phyloP scores from a whole-genome alignment of 768 basidiomycete genomes.

The Leccinum ochraceum region DNA sequence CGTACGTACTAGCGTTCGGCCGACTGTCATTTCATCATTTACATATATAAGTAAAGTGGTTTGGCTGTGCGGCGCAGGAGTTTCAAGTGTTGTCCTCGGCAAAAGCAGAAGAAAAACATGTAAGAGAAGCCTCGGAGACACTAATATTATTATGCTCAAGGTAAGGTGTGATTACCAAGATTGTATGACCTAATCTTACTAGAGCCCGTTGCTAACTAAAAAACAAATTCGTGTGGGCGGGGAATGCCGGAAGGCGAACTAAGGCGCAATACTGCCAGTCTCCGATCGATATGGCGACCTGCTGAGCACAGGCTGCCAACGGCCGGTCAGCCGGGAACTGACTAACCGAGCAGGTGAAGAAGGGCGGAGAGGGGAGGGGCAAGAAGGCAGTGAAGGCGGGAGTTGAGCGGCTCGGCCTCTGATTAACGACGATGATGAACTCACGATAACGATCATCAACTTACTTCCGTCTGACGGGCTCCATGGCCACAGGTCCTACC shows the following conservation, averaged over 20 bases:
- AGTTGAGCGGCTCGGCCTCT: neutral
- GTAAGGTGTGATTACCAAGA: neutral
- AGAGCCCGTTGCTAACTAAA: neutral
- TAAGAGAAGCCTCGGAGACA: neutral
- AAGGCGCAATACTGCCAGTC: neutral
- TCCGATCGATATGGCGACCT: neutral
- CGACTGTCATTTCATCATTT: neutral
- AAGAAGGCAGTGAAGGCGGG: neutral
- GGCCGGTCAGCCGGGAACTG: neutral
- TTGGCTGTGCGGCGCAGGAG: neutral
- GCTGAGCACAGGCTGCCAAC: neutral
- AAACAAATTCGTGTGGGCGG: neutral
- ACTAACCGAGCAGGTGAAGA: neutral
- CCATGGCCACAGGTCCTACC: neutral
- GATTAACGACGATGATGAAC: neutral
- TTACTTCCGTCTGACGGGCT: neutral
- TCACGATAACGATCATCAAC: neutral
- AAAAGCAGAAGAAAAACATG: neutral
- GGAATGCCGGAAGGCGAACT: neutral
- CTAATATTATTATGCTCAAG: neutral
- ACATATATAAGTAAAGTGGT: neutral
- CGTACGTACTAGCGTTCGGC: neutral
- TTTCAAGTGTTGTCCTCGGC: neutral
- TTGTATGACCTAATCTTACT: neutral
- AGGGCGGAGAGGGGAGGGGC: neutral